Evolutionary conservation across 2,329 filamentous ascomycete genomes (phyloP), one percentile per base, ranked within the genome.

Genomic region (Epichloe gansuensis): DNA sequence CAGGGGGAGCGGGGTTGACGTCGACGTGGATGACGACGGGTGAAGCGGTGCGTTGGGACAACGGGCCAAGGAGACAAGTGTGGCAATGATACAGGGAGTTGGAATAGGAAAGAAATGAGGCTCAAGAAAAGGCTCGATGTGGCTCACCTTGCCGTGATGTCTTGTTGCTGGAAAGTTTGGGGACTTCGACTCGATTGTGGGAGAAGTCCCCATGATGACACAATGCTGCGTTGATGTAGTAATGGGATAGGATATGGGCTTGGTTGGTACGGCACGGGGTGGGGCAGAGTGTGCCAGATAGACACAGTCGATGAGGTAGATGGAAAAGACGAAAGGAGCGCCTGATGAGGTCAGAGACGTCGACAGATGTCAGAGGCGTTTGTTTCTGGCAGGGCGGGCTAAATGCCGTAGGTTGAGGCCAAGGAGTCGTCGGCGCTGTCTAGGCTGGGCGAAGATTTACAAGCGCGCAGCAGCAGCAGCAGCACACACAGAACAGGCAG

Each of bases 201-300:
- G 63, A 59, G 73, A 69, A 67, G 69, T 70, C 63, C 67, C 73
- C 73, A 75, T 75, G 68, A 71, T 72, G 71, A 71, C 68, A 68
- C 68, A 68, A 75, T 70, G 67, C 69, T 52, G 50, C 48, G 21
- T 71, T 67, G 67, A 71, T 71, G 66, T 71, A 72, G 66, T 4
- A 69, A 67, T 67, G 34, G 34, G 17, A 12, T 28, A 39, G 39
- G 28, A 66, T 63, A 58, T 59, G 62, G 60, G 62, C 56, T 60
- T 58, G 56, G 60, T 57, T 5, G 25, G 23, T 41, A 25, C 23
- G 21, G 37, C 23, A 52, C 46, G 57, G 58, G 57, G 60, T 58
- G 56, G 60, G 60, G 61, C 63, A 59, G 61, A 58, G 63, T 60
- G 60, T 60, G 58, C 52, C 60, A 59, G 57, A 56, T 46, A 58